These are phyloP conservation scores for Madurella fahalii DNA, from an alignment of 2,329 filamentous ascomycete species.

Conservation along the genomic window DNA sequence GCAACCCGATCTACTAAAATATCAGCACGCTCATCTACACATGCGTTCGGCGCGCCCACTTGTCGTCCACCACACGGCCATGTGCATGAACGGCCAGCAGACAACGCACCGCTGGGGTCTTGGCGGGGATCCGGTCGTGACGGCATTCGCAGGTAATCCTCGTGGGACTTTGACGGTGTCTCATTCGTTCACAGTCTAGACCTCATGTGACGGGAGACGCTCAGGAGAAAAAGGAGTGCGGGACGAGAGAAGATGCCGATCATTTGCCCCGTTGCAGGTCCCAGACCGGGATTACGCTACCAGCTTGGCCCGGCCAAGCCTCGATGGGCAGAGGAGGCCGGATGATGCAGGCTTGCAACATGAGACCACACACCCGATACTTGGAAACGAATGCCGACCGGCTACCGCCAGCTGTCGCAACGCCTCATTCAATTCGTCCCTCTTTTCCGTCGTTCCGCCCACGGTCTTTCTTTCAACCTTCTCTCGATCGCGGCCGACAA, in stretches of 20 bases:
- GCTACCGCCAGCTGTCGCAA: conserved; percentile 1
- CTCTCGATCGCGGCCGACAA: not conserved
- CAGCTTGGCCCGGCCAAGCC: conserved; percentile 13
- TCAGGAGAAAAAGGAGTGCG: conserved; percentile 5
- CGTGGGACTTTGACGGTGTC: conserved; percentile 37
- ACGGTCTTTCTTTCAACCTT: not conserved
- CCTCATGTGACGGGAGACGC: conserved; percentile 4
- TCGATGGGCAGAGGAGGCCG: conserved; percentile 4
- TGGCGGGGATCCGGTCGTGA: conserved; percentile 3
- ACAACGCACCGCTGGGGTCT: not conserved
- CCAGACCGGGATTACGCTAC: conserved; percentile 21
- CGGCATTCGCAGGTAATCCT: conserved; percentile 24
- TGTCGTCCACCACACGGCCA: conserved; percentile 3
- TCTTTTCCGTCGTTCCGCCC: not conserved
- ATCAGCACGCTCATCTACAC: conserved; percentile 5
- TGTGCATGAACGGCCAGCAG: conserved; percentile 4
- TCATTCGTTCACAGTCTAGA: conserved; percentile 34
- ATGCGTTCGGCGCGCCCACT: conserved; percentile 1
- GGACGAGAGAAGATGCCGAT: conserved; percentile 16
- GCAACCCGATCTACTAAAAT: conserved; percentile 10
- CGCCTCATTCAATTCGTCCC: conserved; percentile 2
- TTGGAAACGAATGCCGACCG: conserved; percentile 3
- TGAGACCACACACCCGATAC: not conserved
- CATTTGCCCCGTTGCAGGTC: conserved; percentile 10
- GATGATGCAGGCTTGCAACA: conserved; percentile 15